Evolutionary conservation across 345 rosid species (phyloP).

Genomic region (Clarkia xantiana): DNA sequence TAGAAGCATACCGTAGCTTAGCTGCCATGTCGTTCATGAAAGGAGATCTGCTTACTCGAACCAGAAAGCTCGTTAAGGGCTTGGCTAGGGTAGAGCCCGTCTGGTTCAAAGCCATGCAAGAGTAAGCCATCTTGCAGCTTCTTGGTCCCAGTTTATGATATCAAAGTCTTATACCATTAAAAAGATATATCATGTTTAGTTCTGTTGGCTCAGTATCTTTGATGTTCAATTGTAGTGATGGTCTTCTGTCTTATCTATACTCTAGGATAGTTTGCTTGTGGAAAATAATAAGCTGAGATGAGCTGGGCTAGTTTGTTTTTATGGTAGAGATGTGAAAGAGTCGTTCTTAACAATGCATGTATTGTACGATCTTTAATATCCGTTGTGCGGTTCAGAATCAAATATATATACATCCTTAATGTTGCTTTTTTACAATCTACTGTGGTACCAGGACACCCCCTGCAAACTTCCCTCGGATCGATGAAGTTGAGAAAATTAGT

Average conservation of each 20-base stretch:
- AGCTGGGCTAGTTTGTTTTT: no score
- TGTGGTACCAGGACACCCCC: constrained; percentile 48
- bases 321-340: no score
- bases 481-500: constrained; percentile 49
- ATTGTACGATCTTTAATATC: no score
- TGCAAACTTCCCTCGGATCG: constrained; percentile 52
- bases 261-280: no score
- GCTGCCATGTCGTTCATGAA: constrained; percentile 55
- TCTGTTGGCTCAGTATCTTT: no score
- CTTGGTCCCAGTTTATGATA: neutral
- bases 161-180: neutral
- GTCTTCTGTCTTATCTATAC: no score
- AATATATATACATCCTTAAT: no score
- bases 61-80: constrained; percentile 79
- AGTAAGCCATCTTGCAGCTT: constrained; percentile 22
- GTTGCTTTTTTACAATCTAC: neutral
- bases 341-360: no score
- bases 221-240: no score
- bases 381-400: no score
- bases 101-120: constrained; percentile 93
- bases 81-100: constrained; percentile 57
- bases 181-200: no score
- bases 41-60: constrained; percentile 65
- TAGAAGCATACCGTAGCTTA: neutral
- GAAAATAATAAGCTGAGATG: no score